Evolutionary conservation across 768 basidiomycete species (phyloP).

Genomic region (Pleurotus salmoneostramineus): DNA sequence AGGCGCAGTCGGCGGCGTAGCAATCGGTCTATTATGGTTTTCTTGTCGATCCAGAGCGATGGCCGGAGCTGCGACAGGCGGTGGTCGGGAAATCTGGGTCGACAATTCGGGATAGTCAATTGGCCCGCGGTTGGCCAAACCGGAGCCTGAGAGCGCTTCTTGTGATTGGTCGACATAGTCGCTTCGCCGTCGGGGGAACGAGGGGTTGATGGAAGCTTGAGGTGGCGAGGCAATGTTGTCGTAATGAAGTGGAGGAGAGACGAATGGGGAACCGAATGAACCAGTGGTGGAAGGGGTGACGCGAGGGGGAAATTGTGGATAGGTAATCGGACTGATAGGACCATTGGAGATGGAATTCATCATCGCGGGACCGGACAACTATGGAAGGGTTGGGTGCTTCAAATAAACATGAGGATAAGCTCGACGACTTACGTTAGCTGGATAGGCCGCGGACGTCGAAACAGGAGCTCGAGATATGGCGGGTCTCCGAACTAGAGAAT

Average conservation of each 20-base stretch:
- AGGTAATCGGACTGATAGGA: constrained; percentile 47
- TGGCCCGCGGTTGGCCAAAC: constrained; percentile 34
- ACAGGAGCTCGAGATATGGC: constrained; percentile 10
- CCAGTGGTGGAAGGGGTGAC: constrained; percentile 28
- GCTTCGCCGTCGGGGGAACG: constrained; percentile 68
- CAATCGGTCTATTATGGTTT: constrained; percentile 50
- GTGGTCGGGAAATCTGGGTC: constrained; percentile 65
- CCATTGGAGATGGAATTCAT: constrained; percentile 35
- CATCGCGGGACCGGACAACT: constrained; percentile 9
- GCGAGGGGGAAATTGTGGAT: constrained; percentile 43
- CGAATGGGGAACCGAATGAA: constrained; percentile 30
- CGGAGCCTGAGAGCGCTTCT: constrained; percentile 49
- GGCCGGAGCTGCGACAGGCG: constrained; percentile 72
- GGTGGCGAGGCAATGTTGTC: constrained; percentile 65
- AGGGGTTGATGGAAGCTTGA: constrained; percentile 80
- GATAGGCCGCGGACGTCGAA: constrained; percentile 18
- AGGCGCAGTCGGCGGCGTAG: constrained; percentile 34
- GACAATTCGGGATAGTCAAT: constrained; percentile 83
- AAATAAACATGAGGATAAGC: constrained; percentile 17
- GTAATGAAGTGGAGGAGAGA: constrained; percentile 33
- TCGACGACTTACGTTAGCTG: constrained; percentile 18
- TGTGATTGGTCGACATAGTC: constrained; percentile 81
- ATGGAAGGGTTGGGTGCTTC: constrained; percentile 19
- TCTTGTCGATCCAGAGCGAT: constrained; percentile 69
- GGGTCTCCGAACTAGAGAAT: constrained; percentile 11